Base-by-base conservation (phyloP, 2,329 filamentous ascomycete genomes). In the Sporothrix mexicana region DNA sequence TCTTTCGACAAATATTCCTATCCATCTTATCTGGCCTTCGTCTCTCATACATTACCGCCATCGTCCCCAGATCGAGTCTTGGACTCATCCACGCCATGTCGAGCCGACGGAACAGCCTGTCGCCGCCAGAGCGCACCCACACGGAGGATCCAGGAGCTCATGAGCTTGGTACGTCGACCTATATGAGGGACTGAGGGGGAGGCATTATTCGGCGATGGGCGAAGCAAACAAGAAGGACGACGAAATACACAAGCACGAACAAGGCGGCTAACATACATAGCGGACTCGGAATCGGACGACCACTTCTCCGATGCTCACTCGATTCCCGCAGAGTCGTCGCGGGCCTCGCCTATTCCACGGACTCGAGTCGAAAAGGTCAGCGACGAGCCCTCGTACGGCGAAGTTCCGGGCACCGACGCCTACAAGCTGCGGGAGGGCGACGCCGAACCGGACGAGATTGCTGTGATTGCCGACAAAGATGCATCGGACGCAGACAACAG, bases 301-400 rank as follows among this genome's bases (percentile, higher is more conserved):
- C 90, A 92, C 81, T 92, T 91, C 80, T 91, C 88, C 69, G 90
- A 92, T 79, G 90, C 90, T 47, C 87, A 87, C 71, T 90, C 88
- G 47, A 85, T 80, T 30, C 72, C 83, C 78, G 73, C 80, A 77
- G 76, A 87, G 80, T 78, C 83, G 81, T 9, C 81, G 41, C 72
- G 80, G 55, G 80, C 79, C 74, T 87, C 87, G 15, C 86, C 88
- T 23, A 85, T 90, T 71, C 89, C 88, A n/a, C 85, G 83, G 74
- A 89, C 87, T 30, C 82, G 87, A 71, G 84, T 90, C 47, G 88
- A 90, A 78, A 88, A 85, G 80, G 83, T 90, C 73, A 86, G 88
- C 77, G 83, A 88, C 76, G 84, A 87, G 78, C 84, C 86, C 15
- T 85, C 87, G 55, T 86, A 90, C 76, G 89, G 88, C 74, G 88